Conservation (phyloP, 78 protist species). For the Paulinella micropora region DNA sequence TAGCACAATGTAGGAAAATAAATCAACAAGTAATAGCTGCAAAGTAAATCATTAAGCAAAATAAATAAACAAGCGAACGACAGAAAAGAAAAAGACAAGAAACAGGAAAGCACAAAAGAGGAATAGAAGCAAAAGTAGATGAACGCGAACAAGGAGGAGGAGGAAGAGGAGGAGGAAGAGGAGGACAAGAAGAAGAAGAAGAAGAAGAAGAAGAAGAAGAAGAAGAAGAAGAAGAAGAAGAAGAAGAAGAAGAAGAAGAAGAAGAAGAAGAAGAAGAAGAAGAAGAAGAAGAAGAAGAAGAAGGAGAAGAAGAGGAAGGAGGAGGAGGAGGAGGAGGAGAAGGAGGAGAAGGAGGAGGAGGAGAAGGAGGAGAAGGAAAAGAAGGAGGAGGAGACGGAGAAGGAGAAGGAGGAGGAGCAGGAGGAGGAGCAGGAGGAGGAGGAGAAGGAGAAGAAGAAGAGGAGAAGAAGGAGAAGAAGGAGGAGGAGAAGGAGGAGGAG, state of each 20-base stretch:
- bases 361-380: conserved; percentile 3
- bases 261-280: not conserved
- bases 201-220: not conserved
- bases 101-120: too few species aligned
- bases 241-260: not conserved
- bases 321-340: conserved; percentile 10
- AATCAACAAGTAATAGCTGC: not conserved
- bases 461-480: not conserved
- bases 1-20: too few species aligned
- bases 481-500: too few species aligned
- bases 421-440: not conserved
- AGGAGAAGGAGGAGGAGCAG: not conserved
- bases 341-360: conserved; percentile 11
- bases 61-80: too few species aligned
- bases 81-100: too few species aligned
- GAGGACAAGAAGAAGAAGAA: not conserved
- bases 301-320: not conserved
- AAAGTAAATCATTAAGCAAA: not conserved
- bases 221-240: not conserved
- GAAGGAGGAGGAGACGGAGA: too few species aligned
- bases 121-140: not conserved
- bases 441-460: not conserved
- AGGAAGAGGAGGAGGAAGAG: not conserved
- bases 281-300: too few species aligned
- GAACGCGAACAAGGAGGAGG: not conserved